Evolutionary conservation across 139 green algal genomes (phyloP).

Genomic region (Diplosphaera chodatii): DNA sequence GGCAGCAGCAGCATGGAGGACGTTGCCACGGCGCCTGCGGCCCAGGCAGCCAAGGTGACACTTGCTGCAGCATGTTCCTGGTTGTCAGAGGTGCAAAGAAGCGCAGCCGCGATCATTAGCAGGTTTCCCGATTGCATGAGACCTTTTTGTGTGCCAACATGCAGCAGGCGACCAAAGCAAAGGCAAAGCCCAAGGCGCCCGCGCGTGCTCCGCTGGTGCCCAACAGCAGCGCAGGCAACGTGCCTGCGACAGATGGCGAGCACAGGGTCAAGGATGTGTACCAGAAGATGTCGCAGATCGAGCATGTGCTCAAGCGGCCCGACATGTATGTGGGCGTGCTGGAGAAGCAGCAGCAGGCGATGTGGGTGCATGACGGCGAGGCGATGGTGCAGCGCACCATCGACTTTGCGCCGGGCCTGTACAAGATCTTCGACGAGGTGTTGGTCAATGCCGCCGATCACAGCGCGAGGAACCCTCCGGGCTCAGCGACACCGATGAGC

Average conservation of each 20-base stretch:
- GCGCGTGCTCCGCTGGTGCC: not conserved
- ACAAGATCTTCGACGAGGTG: conserved; percentile 99
- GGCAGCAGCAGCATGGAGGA: too few relatives aligned
- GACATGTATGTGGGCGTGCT: conserved; percentile 96
- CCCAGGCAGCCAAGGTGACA: too few relatives aligned
- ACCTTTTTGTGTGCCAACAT: too few relatives aligned
- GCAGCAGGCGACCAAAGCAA: not conserved
- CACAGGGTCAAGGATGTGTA: conserved; percentile 89
- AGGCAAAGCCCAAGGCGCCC: not conserved
- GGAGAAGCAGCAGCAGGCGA: conserved; percentile 73
- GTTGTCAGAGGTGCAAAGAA: too few relatives aligned
- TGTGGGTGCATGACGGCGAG: conserved; percentile 92
- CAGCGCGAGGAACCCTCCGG: conserved; percentile 82
- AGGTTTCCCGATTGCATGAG: too few relatives aligned
- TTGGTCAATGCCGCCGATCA: conserved; percentile 99
- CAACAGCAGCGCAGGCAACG: not conserved
- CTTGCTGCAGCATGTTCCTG: too few relatives aligned
- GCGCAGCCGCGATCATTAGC: too few relatives aligned
- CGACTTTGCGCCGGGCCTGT: conserved; percentile 87
- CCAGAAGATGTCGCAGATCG: conserved; percentile 96
- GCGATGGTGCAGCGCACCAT: conserved; percentile 57
- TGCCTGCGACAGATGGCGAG: not conserved
- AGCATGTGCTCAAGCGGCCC: conserved; percentile 96
- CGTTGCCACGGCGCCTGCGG: too few relatives aligned
- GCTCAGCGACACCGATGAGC: conserved; percentile 67